Conservation (phyloP, 805 yeast species). For the Lipomyces orientalis region DNA sequence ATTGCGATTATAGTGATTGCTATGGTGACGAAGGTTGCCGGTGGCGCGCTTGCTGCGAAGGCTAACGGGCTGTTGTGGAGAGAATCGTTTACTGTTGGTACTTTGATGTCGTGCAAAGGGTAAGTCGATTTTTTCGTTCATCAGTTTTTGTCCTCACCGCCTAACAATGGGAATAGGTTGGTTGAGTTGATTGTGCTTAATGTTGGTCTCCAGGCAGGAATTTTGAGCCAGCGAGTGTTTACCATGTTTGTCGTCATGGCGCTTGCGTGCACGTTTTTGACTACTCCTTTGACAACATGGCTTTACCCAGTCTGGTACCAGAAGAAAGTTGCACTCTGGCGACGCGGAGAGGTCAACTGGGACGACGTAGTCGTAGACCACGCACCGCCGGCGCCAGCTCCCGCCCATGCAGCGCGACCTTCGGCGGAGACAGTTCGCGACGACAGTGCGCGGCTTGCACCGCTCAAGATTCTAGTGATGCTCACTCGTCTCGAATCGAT, state of each 20-base stretch:
- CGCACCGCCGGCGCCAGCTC: neutral
- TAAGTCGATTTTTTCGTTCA: neutral
- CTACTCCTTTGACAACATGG: slow-evolving; percentile 72
- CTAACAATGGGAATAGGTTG: neutral
- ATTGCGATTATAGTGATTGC: slow-evolving; percentile 72
- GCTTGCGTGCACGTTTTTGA: slow-evolving; percentile 73
- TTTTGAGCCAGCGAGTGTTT: slow-evolving; percentile 66
- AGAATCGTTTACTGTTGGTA: slow-evolving; percentile 77
- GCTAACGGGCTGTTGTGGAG: slow-evolving; percentile 69
- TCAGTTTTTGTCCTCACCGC: neutral
- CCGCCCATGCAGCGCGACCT: neutral
- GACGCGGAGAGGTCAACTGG: slow-evolving; percentile 2
- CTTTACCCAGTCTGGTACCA: slow-evolving; percentile 56
- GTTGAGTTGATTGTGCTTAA: slow-evolving; percentile 34
- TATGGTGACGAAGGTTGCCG: slow-evolving; percentile 66
- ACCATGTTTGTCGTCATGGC: slow-evolving; percentile 89
- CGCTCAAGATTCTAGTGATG: neutral
- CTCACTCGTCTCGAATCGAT: slow-evolving; percentile 3
- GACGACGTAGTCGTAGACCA: neutral
- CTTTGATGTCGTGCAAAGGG: slow-evolving; percentile 87
- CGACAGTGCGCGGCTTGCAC: neutral
- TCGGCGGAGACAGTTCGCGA: neutral
- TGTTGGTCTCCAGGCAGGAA: slow-evolving; percentile 69
- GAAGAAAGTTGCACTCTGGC: slow-evolving; percentile 7
- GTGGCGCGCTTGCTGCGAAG: slow-evolving; percentile 71